These are phyloP conservation scores for Talaromyces sp. DNA, from an alignment of 2,329 filamentous ascomycete species.

Conservation along the genomic window DNA sequence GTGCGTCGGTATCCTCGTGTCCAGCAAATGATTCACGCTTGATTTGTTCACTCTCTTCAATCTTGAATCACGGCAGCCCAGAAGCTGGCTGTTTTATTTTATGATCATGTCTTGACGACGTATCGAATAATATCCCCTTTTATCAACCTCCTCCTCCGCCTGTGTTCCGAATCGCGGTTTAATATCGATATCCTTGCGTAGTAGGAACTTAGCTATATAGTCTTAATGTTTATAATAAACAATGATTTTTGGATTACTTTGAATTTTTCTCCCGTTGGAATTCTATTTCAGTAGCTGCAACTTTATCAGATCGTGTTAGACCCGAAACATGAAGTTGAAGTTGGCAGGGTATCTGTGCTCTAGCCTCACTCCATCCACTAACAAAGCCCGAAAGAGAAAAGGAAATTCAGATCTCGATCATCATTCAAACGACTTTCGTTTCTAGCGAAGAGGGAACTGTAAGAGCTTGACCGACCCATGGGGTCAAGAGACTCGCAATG, in stretches of 20 bases:
- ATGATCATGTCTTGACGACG: not conserved
- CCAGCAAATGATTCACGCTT: conserved; percentile 71
- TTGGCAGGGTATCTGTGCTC: no score
- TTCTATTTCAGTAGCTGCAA: not conserved
- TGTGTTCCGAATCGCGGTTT: not conserved
- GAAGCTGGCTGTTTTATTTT: not conserved
- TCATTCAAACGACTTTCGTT: no score
- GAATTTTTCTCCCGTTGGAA: not conserved
- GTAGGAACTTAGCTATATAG: not conserved
- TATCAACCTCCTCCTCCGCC: not conserved
- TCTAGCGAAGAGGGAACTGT: no score
- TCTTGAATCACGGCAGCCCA: not conserved
- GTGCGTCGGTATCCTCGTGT: conserved; percentile 78
- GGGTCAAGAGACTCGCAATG: no score
- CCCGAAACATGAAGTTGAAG: no score
- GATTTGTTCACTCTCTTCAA: not conserved
- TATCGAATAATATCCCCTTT: not conserved
- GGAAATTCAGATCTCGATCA: no score
- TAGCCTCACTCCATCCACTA: no score
- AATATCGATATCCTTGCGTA: not conserved
- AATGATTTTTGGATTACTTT: not conserved
- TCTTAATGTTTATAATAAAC: not conserved
- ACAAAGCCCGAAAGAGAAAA: no score
- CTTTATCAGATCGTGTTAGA: no score
- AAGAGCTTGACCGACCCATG: no score